A percentile compares a stretch with the other conserved stretches of the same genome.
Conservation (phyloP, 176 grass and related monocot species). For the Neostapfia colusana region DNA sequence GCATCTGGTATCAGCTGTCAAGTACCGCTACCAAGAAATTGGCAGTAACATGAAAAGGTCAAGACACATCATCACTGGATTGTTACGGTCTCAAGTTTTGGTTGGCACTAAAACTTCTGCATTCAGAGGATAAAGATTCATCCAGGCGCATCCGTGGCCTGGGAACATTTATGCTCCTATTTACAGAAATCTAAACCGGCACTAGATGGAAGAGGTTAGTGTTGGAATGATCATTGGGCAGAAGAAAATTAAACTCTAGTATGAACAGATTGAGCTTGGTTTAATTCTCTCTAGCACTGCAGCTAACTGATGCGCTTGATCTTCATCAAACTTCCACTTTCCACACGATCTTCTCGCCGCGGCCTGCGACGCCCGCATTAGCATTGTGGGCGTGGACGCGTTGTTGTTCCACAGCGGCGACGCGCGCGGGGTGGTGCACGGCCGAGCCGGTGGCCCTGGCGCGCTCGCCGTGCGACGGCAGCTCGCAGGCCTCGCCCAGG, state of each 20-base stretch:
- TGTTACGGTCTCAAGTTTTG: not conserved
- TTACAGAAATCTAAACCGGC: slow-evolving; percentile 41
- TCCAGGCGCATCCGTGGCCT: slow-evolving; percentile 39
- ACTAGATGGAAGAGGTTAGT: slow-evolving; percentile 22
- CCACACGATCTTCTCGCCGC: slow-evolving; percentile 67
- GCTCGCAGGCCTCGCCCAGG: slow-evolving; percentile 64
- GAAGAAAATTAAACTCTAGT: slow-evolving; percentile 45
- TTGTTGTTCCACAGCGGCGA: slow-evolving; percentile 31
- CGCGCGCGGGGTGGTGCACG: slow-evolving; percentile 43
- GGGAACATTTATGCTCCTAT: slow-evolving; percentile 61
- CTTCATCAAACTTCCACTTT: slow-evolving; percentile 63
- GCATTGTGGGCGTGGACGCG: slow-evolving; percentile 21
- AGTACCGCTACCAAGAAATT: slow-evolving; percentile 23
- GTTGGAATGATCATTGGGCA: slow-evolving; percentile 11
- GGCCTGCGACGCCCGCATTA: not conserved
- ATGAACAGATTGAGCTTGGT: slow-evolving; percentile 56
- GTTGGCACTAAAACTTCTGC: slow-evolving; percentile 49
- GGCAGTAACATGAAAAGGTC: slow-evolving; percentile 11
- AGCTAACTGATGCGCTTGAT: not conserved
- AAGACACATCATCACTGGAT: slow-evolving; percentile 7
- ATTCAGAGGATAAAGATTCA: slow-evolving; percentile 77
- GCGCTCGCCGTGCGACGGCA: slow-evolving; percentile 48
- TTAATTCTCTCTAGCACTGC: slow-evolving; percentile 43
- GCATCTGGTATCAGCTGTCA: slow-evolving; percentile 25
- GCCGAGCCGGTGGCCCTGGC: slow-evolving; percentile 13